Percentiles rank a stretch among this genome's conserved stretches.
Conservation (phyloP, 192 early-diverging fungal genomes). For the Coemansia sp. region DNA sequence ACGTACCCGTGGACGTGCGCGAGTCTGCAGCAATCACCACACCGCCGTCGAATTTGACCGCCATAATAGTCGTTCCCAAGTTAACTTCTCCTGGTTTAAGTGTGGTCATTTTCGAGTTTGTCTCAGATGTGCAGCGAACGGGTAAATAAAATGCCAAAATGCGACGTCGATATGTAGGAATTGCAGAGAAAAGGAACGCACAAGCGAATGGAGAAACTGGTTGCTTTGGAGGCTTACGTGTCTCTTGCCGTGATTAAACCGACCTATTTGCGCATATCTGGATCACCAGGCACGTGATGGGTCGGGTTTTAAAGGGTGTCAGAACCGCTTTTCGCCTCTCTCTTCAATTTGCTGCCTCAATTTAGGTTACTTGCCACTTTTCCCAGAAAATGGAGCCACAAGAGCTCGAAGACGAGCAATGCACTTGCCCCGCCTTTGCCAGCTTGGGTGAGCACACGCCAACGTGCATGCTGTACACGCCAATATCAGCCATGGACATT, state of each 20-base stretch:
- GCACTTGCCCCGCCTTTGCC: slow-evolving; percentile 44
- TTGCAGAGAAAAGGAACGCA: not conserved
- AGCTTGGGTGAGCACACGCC: slow-evolving; percentile 45
- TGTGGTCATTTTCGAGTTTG: slow-evolving; percentile 24
- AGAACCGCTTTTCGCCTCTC: not conserved
- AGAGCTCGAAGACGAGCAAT: slow-evolving; percentile 40
- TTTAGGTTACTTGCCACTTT: slow-evolving; percentile 3
- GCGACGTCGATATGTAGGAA: not conserved
- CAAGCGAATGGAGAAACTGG: not conserved
- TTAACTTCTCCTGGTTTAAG: slow-evolving; percentile 95
- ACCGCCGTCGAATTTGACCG: slow-evolving; percentile 82
- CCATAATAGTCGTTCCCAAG: slow-evolving; percentile 98
- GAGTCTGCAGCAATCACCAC: slow-evolving; percentile 98
- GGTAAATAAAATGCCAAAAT: not conserved
- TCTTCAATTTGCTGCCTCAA: not conserved
- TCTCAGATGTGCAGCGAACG: not conserved
- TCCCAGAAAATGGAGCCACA: slow-evolving; percentile 31
- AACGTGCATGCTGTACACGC: slow-evolving; percentile 48
- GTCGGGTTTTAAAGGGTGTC: not conserved
- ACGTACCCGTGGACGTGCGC: slow-evolving; percentile 91
- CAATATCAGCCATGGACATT: slow-evolving; percentile 45
- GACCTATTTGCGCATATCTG: not conserved
- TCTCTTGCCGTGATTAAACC: slow-evolving; percentile 1
- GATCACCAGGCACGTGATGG: slow-evolving; percentile 1
- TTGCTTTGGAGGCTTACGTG: not conserved